Evolutionary conservation across 331 rosid species (phyloP), one percentile per base, ranked within the genome.

Genomic region (Dryas integrifolia): DNA sequence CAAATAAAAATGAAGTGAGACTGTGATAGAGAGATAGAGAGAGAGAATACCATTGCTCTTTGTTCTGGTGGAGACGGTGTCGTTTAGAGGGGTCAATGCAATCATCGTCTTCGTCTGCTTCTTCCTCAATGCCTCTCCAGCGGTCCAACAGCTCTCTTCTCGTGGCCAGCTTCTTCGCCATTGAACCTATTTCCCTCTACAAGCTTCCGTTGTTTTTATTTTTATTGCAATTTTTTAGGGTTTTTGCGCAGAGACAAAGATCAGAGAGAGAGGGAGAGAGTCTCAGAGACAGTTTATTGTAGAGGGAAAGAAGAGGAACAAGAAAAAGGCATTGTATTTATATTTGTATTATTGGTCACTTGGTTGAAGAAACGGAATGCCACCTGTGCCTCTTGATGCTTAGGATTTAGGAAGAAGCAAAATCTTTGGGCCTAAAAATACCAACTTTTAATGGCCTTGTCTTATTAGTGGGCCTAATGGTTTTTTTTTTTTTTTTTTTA

Each of bases 61-160:
- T 94, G 52, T 45, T 77, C 62, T 72, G 87, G 78, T 88, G 95
- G 59, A 91, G 85, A 75, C 81, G 86, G 74, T 76, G 85, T 14
- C 48, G 78, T 69, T 73, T 73, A 5, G 86, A 77, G 55, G 87
- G 73, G 81, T 86, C 85, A 74, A 56, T 44, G 58, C 46, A 53
- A 55, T 81, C 86, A 55, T 76, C 82, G 58, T 60, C 83, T 8
- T 84, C 81, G 62, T 85, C 87, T 57, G 82, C 86, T 70, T 88
- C 96, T 68, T 85, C 92, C 74, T 88, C 96, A 69, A 91, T 91
- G 87, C 64, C 76, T 72, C 83, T 83, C 97, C 97, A 91, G 9
- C 91, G 90, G 69, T 87, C 87, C 82, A 94, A 76, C 8, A 94
- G 89, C 58, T 88, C 91, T 40, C 73, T 72, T 73, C 85, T 85